Conservation (phyloP, 306 rosid species). For the Castanopsis chinensis region DNA sequence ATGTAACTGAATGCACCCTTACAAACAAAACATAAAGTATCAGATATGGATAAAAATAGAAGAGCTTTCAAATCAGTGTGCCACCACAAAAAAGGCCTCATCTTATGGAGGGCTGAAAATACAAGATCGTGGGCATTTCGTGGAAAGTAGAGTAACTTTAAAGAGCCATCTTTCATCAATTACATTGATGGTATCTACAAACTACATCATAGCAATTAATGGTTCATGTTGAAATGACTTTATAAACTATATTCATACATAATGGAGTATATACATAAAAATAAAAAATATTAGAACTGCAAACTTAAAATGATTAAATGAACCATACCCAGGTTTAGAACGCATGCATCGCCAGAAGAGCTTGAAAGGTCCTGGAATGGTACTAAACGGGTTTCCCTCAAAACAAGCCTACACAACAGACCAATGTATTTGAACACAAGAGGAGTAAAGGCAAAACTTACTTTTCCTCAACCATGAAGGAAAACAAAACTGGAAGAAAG, state of each 20-base stretch:
- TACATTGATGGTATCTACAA: background rate
- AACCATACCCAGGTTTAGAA: conserved; percentile 81
- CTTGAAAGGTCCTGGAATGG: conserved; percentile 96
- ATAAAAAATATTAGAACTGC: conserved; percentile 2
- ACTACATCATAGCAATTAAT: background rate
- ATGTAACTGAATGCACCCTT: background rate
- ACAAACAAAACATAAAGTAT: background rate
- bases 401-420: conserved; percentile 70
- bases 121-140: background rate
- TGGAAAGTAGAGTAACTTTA: background rate
- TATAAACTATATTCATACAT: background rate
- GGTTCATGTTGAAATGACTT: background rate
- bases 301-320: background rate
- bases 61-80: background rate
- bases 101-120: background rate
- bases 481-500: background rate
- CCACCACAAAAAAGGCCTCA: background rate
- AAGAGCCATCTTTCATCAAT: background rate
- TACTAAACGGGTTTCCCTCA: conserved; percentile 95
- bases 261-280: background rate
- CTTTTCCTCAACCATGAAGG: background rate
- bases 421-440: background rate
- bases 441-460: background rate
- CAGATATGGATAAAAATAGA: background rate
- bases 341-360: conserved; percentile 97